A percentile compares a stretch with the other conserved stretches of the same genome.
phyloP scores from a whole-genome alignment of 1,284 basidiomycete genomes.

The Vanrija humicola region DNA sequence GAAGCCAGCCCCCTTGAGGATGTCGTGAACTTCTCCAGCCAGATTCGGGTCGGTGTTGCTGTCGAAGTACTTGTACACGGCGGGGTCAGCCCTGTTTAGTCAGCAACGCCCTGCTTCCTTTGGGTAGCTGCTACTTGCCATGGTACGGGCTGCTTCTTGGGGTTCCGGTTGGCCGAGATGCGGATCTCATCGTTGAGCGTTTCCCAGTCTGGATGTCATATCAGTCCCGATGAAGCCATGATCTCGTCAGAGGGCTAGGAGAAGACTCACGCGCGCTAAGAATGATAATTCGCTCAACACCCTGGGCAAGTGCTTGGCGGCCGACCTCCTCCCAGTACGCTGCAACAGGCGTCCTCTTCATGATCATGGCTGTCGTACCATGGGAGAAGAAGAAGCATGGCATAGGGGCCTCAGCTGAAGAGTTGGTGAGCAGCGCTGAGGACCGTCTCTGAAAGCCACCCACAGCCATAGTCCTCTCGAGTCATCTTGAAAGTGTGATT shows the following conservation, averaged over 20 bases:
- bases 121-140: conserved; percentile 16
- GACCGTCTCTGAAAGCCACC: background rate
- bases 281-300: conserved; percentile 30
- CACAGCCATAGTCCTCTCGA: background rate
- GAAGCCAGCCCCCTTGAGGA: conserved; percentile 21
- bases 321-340: conserved; percentile 31
- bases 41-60: conserved; percentile 14
- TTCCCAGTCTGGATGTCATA: conserved; percentile 20
- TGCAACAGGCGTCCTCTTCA: conserved; percentile 24
- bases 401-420: background rate
- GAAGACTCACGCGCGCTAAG: conserved; percentile 21
- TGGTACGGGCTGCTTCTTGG: conserved; percentile 29
- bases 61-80: conserved; percentile 25
- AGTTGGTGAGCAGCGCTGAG: background rate
- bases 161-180: conserved; percentile 23
- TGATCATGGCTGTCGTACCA: conserved; percentile 31
- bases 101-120: background rate
- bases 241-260: background rate
- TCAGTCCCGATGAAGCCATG: too few relatives aligned
- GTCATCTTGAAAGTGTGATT: background rate
- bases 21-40: conserved; percentile 13
- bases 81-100: too few relatives aligned
- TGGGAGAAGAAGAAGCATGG: conserved; percentile 23
- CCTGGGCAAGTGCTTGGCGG: conserved; percentile 22
- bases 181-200: conserved; percentile 21